Conservation (phyloP, 306 rosid species). For the Dalbergia cochinchinensis region DNA sequence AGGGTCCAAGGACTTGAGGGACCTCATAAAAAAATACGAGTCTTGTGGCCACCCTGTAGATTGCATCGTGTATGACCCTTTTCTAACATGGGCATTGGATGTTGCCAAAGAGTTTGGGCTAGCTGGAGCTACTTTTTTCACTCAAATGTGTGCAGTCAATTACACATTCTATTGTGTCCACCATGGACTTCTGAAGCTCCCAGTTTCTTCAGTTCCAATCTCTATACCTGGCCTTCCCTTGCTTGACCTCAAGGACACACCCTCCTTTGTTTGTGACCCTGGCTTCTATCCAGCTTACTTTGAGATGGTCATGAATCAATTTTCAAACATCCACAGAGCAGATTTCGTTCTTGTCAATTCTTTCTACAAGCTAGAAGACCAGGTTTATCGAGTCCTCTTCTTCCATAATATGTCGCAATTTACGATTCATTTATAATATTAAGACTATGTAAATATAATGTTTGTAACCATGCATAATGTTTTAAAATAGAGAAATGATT, state of each 20-base stretch:
- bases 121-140: conserved; percentile 59
- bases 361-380: conserved; percentile 64
- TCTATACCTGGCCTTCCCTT: conserved; percentile 57
- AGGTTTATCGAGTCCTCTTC: conserved; percentile 46
- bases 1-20: conserved; percentile 55
- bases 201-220: conserved; percentile 45
- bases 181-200: conserved; percentile 53
- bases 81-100: conserved; percentile 62
- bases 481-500: no score
- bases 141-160: conserved; percentile 66
- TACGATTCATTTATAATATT: background rate
- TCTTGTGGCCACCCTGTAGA: conserved; percentile 48
- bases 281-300: conserved; percentile 65
- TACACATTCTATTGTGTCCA: conserved; percentile 51
- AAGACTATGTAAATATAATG: background rate
- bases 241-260: conserved; percentile 61
- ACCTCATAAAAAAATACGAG: conserved; percentile 54
- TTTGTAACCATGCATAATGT: background rate
- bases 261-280: conserved; percentile 52
- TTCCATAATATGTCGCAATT: background rate
- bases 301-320: conserved; percentile 62
- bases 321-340: conserved; percentile 55
- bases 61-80: conserved; percentile 63
- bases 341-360: conserved; percentile 68
- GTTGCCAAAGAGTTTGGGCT: conserved; percentile 64